Evolutionary conservation across 176 grass and related monocot species (phyloP).

Genomic region (Rhipidocladum racemiflorum): DNA sequence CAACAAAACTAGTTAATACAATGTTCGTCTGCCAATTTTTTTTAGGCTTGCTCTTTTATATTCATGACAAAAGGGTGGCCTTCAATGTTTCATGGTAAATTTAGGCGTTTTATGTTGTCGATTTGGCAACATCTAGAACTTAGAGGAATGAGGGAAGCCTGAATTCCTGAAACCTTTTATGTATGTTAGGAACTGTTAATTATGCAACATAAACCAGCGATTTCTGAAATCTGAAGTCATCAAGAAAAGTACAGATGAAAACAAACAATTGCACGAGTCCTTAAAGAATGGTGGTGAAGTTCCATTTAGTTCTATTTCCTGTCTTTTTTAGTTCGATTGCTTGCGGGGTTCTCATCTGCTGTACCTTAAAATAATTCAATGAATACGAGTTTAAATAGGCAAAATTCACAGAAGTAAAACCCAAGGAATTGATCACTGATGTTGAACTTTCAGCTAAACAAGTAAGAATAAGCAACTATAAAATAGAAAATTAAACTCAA

Average conservation of each 20-base stretch:
- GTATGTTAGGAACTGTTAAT: neutral
- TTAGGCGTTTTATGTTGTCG: neutral
- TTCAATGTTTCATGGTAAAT: neutral
- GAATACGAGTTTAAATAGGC: neutral
- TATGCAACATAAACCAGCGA: neutral
- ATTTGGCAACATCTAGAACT: neutral
- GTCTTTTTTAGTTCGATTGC: neutral
- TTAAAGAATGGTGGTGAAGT: neutral
- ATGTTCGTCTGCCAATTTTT: neutral
- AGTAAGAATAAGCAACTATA: neutral
- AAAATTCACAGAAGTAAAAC: neutral
- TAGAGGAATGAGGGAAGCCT: neutral
- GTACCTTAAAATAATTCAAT: neutral
- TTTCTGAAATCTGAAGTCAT: neutral
- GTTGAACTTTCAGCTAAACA: conserved; percentile 28
- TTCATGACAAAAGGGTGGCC: neutral
- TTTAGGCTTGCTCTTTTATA: neutral
- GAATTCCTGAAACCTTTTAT: neutral
- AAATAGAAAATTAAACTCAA: neutral
- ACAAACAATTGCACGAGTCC: neutral
- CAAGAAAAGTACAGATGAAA: neutral
- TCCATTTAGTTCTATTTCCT: neutral
- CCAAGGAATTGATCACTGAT: neutral
- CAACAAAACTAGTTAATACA: neutral
- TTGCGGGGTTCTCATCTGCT: neutral